Base-by-base conservation (phyloP, 768 basidiomycete genomes). In the Tephrocybe sp. region DNA sequence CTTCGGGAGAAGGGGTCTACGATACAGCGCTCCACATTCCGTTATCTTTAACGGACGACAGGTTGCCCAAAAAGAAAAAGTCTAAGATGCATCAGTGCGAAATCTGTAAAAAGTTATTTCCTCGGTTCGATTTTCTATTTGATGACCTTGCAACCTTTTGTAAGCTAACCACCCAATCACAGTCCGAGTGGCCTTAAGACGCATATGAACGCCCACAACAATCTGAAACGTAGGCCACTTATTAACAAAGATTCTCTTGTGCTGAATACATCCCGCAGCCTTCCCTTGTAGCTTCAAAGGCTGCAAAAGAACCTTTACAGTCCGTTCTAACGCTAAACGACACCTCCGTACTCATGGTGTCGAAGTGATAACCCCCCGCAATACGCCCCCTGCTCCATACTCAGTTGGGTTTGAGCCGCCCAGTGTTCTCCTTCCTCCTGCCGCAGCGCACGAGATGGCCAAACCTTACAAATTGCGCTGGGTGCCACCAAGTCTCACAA, bases 261-360 rank as follows among this genome's bases (percentile, higher is more conserved):
- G n/a, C 52, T 13, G 34, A 9, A 20, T 13, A 52, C 44, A 16
- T 39, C 12, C 43, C 45, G 39, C 55, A 80, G 79, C 78, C 8
- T 79, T 68, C 49, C 52, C 66, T 5, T 92, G 89, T 60, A 75
- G 68, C 0, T 80, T 83, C 43, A 70, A 77, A 12, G 73, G 75
- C 31, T 92, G 89, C 62, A 66, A 70, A 26, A 84, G 85, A 61
- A 76, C 73, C 3, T 92, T 91, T 60, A 82, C 85, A 16, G 88
- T 91, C 14, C 81, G 86, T 11, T 91, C 89, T 7, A 92, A 92
- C 58, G 87, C 87, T 13, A 87, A 83, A 64, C 78, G 89, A 31
- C 89, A 92, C 60, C 74, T 88, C 33, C 84, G 86, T 39, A 89
- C 85, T 1, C 89, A 92, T 57, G 85, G 85, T 20, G 74, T 84